These are phyloP conservation scores for Solanum lignicaule DNA, from an alignment of 257 asterid species.

Conservation along the genomic window DNA sequence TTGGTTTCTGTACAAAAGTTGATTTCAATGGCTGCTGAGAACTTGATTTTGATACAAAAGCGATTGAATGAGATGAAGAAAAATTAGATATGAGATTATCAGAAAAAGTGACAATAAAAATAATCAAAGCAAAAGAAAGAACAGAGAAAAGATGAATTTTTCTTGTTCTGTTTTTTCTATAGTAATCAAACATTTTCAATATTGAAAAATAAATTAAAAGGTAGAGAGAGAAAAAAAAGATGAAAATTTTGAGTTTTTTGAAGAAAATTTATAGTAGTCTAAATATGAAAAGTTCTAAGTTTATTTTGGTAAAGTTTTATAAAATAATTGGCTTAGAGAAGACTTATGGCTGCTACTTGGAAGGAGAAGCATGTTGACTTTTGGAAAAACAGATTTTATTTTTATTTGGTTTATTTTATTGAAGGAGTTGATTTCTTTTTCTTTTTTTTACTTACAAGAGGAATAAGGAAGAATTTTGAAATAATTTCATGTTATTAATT, in stretches of 20 bases:
- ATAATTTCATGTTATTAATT: background rate
- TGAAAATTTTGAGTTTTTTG: background rate
- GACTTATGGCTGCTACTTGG: background rate
- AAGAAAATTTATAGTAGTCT: background rate
- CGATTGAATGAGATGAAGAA: constrained; percentile 6
- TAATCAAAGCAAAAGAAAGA: constrained; percentile 16
- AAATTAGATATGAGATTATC: constrained; percentile 15
- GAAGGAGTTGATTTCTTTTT: background rate
- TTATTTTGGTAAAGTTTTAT: background rate
- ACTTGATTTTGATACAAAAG: background rate
- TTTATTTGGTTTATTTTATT: background rate
- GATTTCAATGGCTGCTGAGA: background rate
- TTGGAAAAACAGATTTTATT: background rate
- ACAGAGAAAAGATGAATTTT: constrained; percentile 23
- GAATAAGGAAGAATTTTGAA: background rate
- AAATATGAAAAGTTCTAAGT: background rate
- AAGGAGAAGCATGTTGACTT: background rate
- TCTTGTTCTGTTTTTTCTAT: constrained; percentile 9
- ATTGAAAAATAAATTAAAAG: background rate
- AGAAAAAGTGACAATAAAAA: constrained; percentile 15
- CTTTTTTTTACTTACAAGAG: background rate
- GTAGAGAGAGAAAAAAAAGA: background rate
- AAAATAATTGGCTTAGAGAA: background rate
- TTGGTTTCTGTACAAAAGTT: background rate
- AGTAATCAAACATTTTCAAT: constrained; percentile 23